Percentiles rank a stretch among this genome's conserved stretches.
Conservation (phyloP, 1,284 basidiomycete species). For the Phylloporus sp. region DNA sequence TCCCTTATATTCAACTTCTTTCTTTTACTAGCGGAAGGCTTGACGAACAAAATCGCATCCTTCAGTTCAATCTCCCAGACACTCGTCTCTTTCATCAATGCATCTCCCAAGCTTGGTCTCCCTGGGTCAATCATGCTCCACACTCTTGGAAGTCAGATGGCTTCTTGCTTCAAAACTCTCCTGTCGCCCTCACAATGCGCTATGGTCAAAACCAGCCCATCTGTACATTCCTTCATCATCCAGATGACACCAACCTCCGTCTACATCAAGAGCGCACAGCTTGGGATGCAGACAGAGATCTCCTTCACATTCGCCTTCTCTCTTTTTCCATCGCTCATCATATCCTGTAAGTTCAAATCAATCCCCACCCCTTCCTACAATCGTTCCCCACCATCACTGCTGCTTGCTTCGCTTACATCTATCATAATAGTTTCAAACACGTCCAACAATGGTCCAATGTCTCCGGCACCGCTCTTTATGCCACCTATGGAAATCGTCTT, state of each 20-base stretch:
- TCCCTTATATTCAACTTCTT: neutral
- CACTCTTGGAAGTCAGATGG: neutral
- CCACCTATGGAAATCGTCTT: no score
- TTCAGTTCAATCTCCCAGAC: neutral
- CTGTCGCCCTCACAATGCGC: neutral
- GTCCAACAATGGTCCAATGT: no score
- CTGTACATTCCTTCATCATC: no score
- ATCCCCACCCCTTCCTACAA: no score
- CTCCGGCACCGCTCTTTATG: no score
- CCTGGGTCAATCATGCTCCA: neutral
- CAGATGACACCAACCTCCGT: neutral
- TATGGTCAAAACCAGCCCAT: neutral
- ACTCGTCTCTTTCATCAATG: neutral
- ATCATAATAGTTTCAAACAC: no score
- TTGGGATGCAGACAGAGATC: neutral
- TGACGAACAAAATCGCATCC: neutral
- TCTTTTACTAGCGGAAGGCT: neutral
- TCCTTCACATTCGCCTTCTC: neutral
- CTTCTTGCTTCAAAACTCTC: neutral
- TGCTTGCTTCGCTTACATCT: no score
- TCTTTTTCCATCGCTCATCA: neutral
- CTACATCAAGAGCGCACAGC: neutral
- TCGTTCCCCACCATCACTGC: no score
- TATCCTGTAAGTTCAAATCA: neutral
- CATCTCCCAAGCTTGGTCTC: rapidly evolving